phyloP scores from a whole-genome alignment of 495 filamentous ascomycete species.

The Podospora conica region DNA sequence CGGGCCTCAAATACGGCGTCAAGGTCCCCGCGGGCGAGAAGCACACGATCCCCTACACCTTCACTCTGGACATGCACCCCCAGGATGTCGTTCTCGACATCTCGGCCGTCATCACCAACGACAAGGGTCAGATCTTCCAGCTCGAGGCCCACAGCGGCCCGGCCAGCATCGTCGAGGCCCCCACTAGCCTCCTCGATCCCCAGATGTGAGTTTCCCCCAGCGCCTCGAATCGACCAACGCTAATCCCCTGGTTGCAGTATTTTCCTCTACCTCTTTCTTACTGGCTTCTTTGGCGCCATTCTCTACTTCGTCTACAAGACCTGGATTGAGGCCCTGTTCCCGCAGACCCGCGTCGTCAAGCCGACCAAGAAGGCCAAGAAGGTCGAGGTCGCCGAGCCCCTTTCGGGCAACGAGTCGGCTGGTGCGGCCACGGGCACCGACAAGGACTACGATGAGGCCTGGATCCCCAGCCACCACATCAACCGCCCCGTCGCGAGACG shows the following conservation, averaged over 20 bases:
- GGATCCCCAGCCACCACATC: slow-evolving; percentile 90
- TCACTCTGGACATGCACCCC: slow-evolving; percentile 88
- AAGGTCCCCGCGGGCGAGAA: slow-evolving; percentile 73
- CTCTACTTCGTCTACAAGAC: slow-evolving; percentile 97
- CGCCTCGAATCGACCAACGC: slow-evolving; percentile 7
- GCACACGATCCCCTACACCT: slow-evolving; percentile 70
- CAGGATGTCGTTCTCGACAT: slow-evolving; percentile 79
- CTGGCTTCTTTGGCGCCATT: slow-evolving; percentile 66
- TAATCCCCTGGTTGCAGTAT: slow-evolving; percentile 52
- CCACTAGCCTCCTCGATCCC: slow-evolving; percentile 89
- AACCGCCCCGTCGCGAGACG: slow-evolving; percentile 76
- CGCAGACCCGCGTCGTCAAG: slow-evolving; percentile 71
- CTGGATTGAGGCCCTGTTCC: slow-evolving; percentile 95
- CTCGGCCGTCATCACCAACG: slow-evolving; percentile 61
- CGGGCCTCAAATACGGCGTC: slow-evolving; percentile 63
- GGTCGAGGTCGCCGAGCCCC: slow-evolving; percentile 44
- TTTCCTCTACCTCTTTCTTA: slow-evolving; percentile 94
- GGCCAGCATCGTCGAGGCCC: slow-evolving; percentile 84
- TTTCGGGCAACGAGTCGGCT: slow-evolving; percentile 64
- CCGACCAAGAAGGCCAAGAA: slow-evolving; percentile 57
- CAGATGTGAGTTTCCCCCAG: slow-evolving; percentile 67
- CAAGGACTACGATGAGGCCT: slow-evolving; percentile 87
- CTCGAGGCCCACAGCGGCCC: slow-evolving; percentile 79
- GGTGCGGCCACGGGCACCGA: slow-evolving; percentile 52
- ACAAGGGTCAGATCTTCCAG: slow-evolving; percentile 62